A percentile compares a stretch with the other conserved stretches of the same genome.
These are phyloP conservation scores for Trametes cinnabarina DNA, from an alignment of 768 basidiomycete genomes.

Conservation along the genomic window DNA sequence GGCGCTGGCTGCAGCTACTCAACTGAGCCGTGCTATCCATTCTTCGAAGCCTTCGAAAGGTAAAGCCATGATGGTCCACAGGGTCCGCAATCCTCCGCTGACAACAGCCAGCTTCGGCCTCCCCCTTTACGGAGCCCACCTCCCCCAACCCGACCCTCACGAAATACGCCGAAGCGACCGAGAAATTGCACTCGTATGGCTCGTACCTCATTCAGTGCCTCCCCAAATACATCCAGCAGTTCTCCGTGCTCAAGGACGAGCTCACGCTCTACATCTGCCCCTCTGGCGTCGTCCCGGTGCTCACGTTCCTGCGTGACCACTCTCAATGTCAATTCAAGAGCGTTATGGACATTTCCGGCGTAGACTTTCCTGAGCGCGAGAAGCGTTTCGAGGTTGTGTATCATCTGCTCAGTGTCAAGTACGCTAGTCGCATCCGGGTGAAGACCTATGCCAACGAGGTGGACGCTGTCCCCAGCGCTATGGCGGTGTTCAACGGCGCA, in stretches of 20 bases:
- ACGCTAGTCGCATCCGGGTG: conserved; percentile 85
- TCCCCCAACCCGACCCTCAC: conserved; percentile 83
- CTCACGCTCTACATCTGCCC: conserved; percentile 87
- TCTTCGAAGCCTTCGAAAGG: conserved; percentile 42
- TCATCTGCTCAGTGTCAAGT: conserved; percentile 78
- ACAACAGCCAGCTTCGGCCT: conserved; percentile 48
- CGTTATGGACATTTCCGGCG: conserved; percentile 92
- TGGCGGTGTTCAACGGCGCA: conserved; percentile 81
- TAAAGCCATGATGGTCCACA: conserved; percentile 23
- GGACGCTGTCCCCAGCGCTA: conserved; percentile 82
- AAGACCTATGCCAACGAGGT: conserved; percentile 97
- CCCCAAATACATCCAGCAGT: conserved; percentile 97
- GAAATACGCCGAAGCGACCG: conserved; percentile 68
- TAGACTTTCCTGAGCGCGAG: conserved; percentile 90
- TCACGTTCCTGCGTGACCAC: conserved; percentile 94
- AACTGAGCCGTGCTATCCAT: conserved; percentile 44
- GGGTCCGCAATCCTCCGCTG: neutral
- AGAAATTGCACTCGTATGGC: conserved; percentile 85
- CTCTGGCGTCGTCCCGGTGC: conserved; percentile 74
- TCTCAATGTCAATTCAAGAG: conserved; percentile 92
- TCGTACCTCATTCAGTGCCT: conserved; percentile 91
- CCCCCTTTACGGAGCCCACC: conserved; percentile 87
- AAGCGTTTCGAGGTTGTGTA: conserved; percentile 98
- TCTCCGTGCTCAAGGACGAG: conserved; percentile 95
- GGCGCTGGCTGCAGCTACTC: conserved; percentile 24